phyloP scores from a whole-genome alignment of 768 basidiomycete species.

The Trametes cingulata region DNA sequence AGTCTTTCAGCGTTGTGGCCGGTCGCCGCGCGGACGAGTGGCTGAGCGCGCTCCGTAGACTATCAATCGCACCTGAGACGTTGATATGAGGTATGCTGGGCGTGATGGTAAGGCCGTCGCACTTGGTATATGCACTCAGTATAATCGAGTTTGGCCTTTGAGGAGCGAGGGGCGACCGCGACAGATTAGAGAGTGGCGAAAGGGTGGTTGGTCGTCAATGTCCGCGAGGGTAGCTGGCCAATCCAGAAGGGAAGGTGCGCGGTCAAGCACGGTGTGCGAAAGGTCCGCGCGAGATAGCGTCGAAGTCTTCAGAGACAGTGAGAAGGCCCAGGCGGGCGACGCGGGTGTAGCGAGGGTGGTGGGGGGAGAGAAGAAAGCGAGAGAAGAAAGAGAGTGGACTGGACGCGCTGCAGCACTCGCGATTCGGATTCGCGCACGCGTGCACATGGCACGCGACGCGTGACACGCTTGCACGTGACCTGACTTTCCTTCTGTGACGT shows the following conservation, averaged over 20 bases:
- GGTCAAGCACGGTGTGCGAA: no score
- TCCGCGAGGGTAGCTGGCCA: no score
- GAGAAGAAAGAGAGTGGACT: slow-evolving; percentile 51
- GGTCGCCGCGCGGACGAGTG: neutral
- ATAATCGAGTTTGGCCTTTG: neutral
- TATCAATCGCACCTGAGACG: neutral
- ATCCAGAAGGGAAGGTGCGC: no score
- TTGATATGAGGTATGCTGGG: neutral
- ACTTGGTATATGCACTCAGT: neutral
- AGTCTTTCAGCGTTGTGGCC: neutral
- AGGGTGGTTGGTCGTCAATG: neutral
- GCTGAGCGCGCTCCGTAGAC: neutral
- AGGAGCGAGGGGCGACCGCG: neutral
- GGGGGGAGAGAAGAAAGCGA: slow-evolving; percentile 49
- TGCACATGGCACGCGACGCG: slow-evolving; percentile 47
- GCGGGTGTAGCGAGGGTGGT: slow-evolving; percentile 32
- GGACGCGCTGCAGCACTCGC: slow-evolving; percentile 77
- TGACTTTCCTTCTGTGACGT: slow-evolving; percentile 65
- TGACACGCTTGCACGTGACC: slow-evolving; percentile 51
- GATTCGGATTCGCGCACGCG: slow-evolving; percentile 87
- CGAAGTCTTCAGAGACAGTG: neutral
- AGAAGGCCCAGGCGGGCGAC: neutral
- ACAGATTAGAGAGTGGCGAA: neutral
- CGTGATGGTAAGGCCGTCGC: neutral
- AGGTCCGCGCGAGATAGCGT: neutral